A percentile compares a stretch with the other conserved stretches of the same genome.
Evolutionary conservation across 306 rosid genomes (phyloP).

Genomic region (Senna tora): DNA sequence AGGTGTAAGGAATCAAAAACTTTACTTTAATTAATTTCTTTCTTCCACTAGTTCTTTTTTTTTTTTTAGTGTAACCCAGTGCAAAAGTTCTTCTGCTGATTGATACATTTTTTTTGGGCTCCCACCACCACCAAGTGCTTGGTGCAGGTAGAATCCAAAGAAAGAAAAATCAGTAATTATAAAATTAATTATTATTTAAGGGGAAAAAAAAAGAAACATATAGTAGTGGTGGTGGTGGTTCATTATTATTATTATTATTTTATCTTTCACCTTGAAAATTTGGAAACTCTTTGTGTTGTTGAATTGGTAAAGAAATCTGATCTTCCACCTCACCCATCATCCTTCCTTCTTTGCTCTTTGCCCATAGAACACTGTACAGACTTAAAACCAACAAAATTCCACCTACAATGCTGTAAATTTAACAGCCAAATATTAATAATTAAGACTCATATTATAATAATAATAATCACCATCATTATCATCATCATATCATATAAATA

Average conservation of each 20-base stretch:
- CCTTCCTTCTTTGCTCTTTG: conserved; percentile 23
- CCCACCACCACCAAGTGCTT: conserved; percentile 2
- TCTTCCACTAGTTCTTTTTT: background rate
- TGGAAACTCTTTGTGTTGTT: conserved; percentile 7
- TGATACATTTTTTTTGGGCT: background rate
- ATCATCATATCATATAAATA: no score
- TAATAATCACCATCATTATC: no score
- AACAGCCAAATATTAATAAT: no score
- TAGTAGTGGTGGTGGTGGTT: background rate
- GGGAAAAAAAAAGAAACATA: no score
- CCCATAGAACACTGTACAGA: conserved; percentile 44
- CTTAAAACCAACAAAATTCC: conserved; percentile 40
- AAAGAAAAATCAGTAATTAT: background rate
- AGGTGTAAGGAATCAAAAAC: background rate
- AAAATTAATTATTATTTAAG: background rate
- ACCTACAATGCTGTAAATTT: conserved; percentile 33
- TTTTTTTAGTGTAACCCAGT: background rate
- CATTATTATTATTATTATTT: no score
- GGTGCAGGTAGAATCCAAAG: conserved; percentile 21
- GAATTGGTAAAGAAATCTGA: conserved; percentile 23
- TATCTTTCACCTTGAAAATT: conserved; percentile 30
- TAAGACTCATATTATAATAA: no score
- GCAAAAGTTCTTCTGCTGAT: background rate
- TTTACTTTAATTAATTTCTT: background rate
- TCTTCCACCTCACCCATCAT: no score